phyloP scores from a whole-genome alignment of 2,329 filamentous ascomycete species.

The Thelonectria olida region DNA sequence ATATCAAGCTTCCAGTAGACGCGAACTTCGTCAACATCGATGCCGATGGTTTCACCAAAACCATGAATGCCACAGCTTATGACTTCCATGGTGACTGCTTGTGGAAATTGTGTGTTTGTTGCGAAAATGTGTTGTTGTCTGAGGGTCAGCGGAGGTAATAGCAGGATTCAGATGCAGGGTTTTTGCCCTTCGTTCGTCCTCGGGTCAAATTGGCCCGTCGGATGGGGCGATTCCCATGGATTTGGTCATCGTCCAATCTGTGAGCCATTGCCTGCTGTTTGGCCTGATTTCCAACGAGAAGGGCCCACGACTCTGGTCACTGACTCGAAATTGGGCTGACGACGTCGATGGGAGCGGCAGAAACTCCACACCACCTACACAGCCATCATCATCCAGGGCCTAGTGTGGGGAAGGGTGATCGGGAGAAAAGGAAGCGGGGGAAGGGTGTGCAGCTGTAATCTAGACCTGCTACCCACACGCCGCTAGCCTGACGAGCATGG shows the following conservation, averaged over 20 bases:
- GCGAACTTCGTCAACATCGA: conserved; percentile 49
- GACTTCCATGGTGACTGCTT: conserved; percentile 36
- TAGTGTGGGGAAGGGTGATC: too few species aligned
- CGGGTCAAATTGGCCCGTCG: conserved; percentile 16
- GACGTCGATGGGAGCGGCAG: neutral
- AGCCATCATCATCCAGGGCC: neutral
- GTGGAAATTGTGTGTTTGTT: neutral
- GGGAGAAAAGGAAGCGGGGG: neutral
- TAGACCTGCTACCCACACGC: neutral
- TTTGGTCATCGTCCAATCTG: neutral
- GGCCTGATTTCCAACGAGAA: neutral
- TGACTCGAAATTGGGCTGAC: neutral
- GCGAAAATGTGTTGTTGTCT: neutral
- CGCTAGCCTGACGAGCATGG: neutral
- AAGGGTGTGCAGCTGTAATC: conserved; percentile 6
- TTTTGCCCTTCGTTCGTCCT: neutral
- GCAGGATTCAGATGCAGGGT: neutral
- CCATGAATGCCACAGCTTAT: conserved; percentile 49
- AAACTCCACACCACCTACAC: neutral
- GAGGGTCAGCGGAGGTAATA: neutral
- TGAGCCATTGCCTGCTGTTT: neutral
- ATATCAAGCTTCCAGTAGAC: conserved; percentile 47
- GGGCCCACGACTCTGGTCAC: conserved; percentile 1
- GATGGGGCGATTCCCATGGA: neutral
- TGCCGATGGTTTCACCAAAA: conserved; percentile 49